phyloP scores from a whole-genome alignment of 1,284 basidiomycete genomes.

The Wolfiporia cocos region DNA sequence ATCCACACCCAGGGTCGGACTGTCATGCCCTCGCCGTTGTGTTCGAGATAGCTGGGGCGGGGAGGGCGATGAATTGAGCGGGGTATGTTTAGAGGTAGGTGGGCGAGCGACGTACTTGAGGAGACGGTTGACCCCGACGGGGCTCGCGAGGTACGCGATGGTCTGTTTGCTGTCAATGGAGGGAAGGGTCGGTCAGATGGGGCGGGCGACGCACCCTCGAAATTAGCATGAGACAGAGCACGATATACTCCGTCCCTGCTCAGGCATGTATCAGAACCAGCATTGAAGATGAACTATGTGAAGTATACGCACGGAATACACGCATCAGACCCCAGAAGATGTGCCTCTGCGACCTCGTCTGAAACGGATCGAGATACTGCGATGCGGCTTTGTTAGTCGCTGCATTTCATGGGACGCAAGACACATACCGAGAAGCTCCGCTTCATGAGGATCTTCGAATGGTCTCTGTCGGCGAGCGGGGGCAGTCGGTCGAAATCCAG shows the following conservation, averaged over 20 bases:
- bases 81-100: not conserved
- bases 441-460: slow-evolving; percentile 32
- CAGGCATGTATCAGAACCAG: too few species aligned
- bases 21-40: slow-evolving; percentile 27
- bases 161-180: slow-evolving; percentile 5
- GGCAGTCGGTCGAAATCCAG: slow-evolving; percentile 28
- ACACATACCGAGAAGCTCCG: slow-evolving; percentile 22
- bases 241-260: slow-evolving; percentile 14
- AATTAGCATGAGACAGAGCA: slow-evolving; percentile 12
- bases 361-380: slow-evolving; percentile 23
- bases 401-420: not conserved
- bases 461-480: slow-evolving; percentile 40
- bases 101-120: slow-evolving; percentile 22
- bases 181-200: not conserved
- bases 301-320: slow-evolving; percentile 14
- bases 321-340: slow-evolving; percentile 24
- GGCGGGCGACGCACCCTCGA: slow-evolving; percentile 11
- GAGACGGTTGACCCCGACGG: slow-evolving; percentile 40
- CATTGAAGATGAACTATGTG: not conserved
- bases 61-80: not conserved
- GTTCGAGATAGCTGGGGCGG: slow-evolving; percentile 34
- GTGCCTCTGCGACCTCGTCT: slow-evolving; percentile 16
- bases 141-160: slow-evolving; percentile 29
- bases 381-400: slow-evolving; percentile 10
- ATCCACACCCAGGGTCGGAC: slow-evolving; percentile 56